A percentile compares a stretch with the other conserved stretches of the same genome.
phyloP scores from a whole-genome alignment of 2,329 filamentous ascomycete species.

The Botrytis byssoidea region DNA sequence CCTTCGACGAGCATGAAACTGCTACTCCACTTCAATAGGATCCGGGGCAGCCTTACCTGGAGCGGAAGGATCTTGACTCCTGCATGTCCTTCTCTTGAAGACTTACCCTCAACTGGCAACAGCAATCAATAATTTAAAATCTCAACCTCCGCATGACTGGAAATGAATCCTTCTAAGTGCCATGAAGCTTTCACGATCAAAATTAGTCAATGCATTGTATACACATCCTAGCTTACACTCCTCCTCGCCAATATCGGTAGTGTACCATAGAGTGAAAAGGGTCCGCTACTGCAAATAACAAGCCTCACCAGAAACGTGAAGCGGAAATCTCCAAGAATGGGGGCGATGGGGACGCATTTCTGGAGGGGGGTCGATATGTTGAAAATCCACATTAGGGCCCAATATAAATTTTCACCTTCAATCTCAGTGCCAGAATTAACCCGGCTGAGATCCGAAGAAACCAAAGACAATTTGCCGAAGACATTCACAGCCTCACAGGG shows the following conservation, averaged over 20 bases:
- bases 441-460: constrained; percentile 10
- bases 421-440: constrained; percentile 7
- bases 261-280: constrained; percentile 8
- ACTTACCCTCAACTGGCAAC: neutral
- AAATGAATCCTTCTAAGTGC: neutral
- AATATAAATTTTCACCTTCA: neutral
- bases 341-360: constrained; percentile 5
- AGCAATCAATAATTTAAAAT: neutral
- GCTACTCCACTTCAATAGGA: neutral
- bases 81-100: neutral
- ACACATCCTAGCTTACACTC: neutral
- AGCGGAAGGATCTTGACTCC: neutral
- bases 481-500: neutral
- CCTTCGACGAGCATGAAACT: neutral
- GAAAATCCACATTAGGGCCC: neutral
- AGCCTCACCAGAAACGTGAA: neutral
- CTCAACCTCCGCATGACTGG: constrained; percentile 8
- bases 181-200: constrained; percentile 14
- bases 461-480: neutral
- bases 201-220: constrained; percentile 9
- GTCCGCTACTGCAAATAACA: constrained; percentile 13
- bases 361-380: neutral
- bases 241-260: neutral
- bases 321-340: constrained; percentile 11
- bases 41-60: neutral